Evolutionary conservation across 2,329 filamentous ascomycete genomes (phyloP), one percentile per base, ranked within the genome.

Genomic region (Penicillium concentricum): DNA sequence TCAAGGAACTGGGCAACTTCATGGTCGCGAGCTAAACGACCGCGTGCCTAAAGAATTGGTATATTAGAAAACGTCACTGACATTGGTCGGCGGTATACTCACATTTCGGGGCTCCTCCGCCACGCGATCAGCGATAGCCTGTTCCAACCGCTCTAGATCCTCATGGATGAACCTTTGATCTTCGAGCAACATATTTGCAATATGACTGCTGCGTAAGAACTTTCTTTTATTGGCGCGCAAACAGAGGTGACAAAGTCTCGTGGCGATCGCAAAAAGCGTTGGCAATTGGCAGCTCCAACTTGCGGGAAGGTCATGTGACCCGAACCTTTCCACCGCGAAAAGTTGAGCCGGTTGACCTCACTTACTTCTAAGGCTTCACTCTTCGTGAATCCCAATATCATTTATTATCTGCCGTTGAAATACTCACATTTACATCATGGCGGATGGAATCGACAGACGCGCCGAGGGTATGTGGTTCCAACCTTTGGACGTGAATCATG

Each of bases 161-260:
- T 99, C 94, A 68, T 97, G 92, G 67, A 97, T 85, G 69, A 91
- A 92, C 67, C 94, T 86, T 78, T 97, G 89, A 67, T 97, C 92
- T 81, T 99, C 95, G 62, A 97, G 79, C 65, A 96, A 80, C 92
- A 97, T 86, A 37, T 42, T 75, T 66, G 43, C 35, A 43, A 35
- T 34, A 56, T 52, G 43, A 39, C 32, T 32, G 41, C 51, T 9
- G 15, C 30, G 37, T 46, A 37, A 26, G 16, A 26, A 7, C 7
- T 35, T 16, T 5, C 16, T 47, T 34, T 22, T 10, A 41, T 15
- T 16, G 24, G 42, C 55, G 38, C 49, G 53, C 46, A 55, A 52
- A 18, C 44, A 43, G 51, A 43, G 41, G 56, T 39, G 53, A 46
- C 38, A 39, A 45, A 50, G 22, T 42, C 35, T 35, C 30, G 45